These are phyloP conservation scores for Dorcoceras hygrometricum DNA, from an alignment of 257 asterid species.

Conservation along the genomic window DNA sequence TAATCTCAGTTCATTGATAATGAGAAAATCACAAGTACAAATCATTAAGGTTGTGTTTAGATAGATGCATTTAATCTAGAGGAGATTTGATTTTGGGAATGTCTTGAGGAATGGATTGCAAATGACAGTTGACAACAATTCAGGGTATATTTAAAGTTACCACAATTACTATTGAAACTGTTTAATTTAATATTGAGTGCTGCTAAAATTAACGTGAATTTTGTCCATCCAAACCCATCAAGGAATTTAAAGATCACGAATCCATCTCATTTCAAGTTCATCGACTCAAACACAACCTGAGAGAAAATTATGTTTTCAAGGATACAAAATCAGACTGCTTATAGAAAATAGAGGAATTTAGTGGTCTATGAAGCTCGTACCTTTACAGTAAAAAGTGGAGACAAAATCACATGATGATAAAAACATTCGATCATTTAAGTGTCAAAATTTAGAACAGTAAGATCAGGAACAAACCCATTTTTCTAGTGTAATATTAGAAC, in stretches of 20 bases:
- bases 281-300: background rate
- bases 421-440: slow-evolving; percentile 15
- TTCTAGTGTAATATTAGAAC: slow-evolving; percentile 54
- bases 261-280: background rate
- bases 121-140: no score
- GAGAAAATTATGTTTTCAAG: background rate
- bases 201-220: no score
- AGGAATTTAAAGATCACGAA: background rate
- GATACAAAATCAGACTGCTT: background rate
- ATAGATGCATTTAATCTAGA: no score
- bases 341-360: no score
- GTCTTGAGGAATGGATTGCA: no score
- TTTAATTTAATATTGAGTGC: no score
- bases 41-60: background rate
- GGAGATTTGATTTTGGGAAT: no score
- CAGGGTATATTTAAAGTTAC: no score
- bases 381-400: background rate
- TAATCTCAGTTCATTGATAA: background rate
- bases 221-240: background rate
- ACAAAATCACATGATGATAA: slow-evolving; percentile 8
- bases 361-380: background rate
- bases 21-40: no score
- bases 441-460: slow-evolving; percentile 5
- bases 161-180: no score
- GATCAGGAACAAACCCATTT: slow-evolving; percentile 70